These are phyloP conservation scores for Fusarium sp. DNA, from an alignment of 2,329 filamentous ascomycete genomes.

Conservation along the genomic window DNA sequence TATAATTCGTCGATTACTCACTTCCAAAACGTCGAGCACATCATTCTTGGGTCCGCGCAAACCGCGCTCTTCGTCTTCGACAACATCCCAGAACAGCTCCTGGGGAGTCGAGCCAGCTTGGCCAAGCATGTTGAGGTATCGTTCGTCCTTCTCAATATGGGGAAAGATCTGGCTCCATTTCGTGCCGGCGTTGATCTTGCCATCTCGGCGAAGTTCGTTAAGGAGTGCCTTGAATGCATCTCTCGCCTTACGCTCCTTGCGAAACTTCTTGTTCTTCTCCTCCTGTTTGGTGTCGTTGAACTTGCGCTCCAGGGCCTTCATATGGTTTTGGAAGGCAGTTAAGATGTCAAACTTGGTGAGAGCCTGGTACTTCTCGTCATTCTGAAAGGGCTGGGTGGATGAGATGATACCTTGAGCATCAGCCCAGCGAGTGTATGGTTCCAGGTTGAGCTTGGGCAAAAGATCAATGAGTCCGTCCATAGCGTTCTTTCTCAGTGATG, in stretches of 20 bases:
- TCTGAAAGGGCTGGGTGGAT: constrained; percentile 80
- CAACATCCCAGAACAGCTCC: constrained; percentile 94
- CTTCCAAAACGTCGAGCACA: constrained; percentile 89
- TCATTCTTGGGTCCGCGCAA: constrained; percentile 84
- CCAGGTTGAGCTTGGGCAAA: constrained; percentile 82
- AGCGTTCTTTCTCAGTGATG: constrained; percentile 78
- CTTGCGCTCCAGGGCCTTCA: constrained; percentile 89
- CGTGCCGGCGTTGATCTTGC: constrained; percentile 87
- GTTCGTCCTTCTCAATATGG: constrained; percentile 81
- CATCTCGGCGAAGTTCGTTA: constrained; percentile 76
- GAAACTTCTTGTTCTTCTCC: constrained; percentile 83
- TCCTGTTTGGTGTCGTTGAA: constrained; percentile 93
- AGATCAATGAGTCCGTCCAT: constrained; percentile 86
- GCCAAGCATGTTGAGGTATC: constrained; percentile 86
- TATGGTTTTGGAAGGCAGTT: constrained; percentile 93
- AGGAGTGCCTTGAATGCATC: constrained; percentile 84
- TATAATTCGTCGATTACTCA: constrained; percentile 58
- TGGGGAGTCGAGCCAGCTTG: constrained; percentile 87
- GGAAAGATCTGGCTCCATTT: constrained; percentile 90
- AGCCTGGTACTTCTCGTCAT: constrained; percentile 85
- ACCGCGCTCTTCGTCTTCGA: constrained; percentile 94
- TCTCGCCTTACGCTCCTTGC: constrained; percentile 86
- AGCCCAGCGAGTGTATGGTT: constrained; percentile 94
- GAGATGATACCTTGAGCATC: constrained; percentile 88
- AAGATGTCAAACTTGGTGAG: constrained; percentile 91